A percentile compares a stretch with the other conserved stretches of the same genome.
Evolutionary conservation across 1,284 basidiomycete genomes (phyloP).

Genomic region (Ustanciosporium gigantosporum): DNA sequence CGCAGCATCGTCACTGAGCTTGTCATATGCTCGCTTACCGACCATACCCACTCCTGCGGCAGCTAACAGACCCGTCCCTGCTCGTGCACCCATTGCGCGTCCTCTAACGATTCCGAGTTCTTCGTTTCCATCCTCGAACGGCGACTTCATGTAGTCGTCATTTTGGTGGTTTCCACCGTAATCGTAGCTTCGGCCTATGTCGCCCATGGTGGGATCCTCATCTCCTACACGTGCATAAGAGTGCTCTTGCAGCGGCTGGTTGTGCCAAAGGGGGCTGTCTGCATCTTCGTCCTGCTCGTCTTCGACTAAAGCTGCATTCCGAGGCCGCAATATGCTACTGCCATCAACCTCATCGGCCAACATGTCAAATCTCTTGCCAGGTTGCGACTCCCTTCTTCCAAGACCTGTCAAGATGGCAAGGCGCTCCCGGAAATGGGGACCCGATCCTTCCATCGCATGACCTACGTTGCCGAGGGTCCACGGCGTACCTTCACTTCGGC

Average conservation of each 20-base stretch:
- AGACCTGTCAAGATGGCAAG: slow-evolving; percentile 47
- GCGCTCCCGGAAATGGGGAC: slow-evolving; percentile 45
- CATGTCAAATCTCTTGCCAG: slow-evolving; percentile 52
- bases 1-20: slow-evolving; percentile 8
- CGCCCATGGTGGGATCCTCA: slow-evolving; percentile 25
- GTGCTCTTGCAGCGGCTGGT: slow-evolving; percentile 14
- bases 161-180: slow-evolving; percentile 1
- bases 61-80: background rate
- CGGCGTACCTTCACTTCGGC: slow-evolving; percentile 9
- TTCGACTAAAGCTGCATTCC: background rate
- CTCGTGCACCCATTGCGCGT: background rate
- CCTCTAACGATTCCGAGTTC: background rate
- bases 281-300: slow-evolving; percentile 22
- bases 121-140: slow-evolving; percentile 35
- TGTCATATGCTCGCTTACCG: slow-evolving; percentile 10
- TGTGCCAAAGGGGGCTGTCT: slow-evolving; percentile 7
- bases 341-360: slow-evolving; percentile 52
- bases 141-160: slow-evolving; percentile 33
- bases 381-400: slow-evolving; percentile 14
- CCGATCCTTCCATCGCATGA: slow-evolving; percentile 51
- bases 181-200: slow-evolving; percentile 12
- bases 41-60: background rate
- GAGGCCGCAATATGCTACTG: slow-evolving; percentile 10
- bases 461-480: slow-evolving; percentile 45
- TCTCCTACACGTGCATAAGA: slow-evolving; percentile 21